Base-by-base conservation (phyloP, 2,329 filamentous ascomycete genomes). In the Magnaporthales sp. region DNA sequence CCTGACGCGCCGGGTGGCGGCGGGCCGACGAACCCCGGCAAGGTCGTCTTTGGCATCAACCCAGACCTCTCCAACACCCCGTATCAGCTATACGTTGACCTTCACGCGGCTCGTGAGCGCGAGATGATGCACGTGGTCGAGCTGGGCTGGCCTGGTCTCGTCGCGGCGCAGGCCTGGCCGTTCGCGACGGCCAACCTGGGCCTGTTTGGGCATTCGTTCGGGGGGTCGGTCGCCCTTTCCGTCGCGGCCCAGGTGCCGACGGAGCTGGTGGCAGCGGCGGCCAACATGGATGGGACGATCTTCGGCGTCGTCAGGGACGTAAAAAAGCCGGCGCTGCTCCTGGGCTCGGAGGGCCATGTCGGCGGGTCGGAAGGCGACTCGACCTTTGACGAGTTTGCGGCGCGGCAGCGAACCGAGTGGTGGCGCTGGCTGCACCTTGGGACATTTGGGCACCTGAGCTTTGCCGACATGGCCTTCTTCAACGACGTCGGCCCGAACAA, bases 401-500 rank as follows among this genome's bases (percentile, higher is more conserved):
- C 46, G 22, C 67, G 31, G 66, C 73, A 74, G 64, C n/a, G n/a
- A n/a, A 71, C 71, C 3, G 67, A 67, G 2, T 72, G 69, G 51
- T 67, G 67, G 66, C 64, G 72, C 27, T 30, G 63, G 24, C 22
- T 73, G 4, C 66, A 66, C 29, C 51, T 73, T 4, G 70, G 68
- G 10, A 71, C 69, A 1, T 67, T 70, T n/a, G 64, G 62, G 27
- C 71, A 74, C 27, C 66, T 56, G 4, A 71, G 73, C 46, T 73
- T 73, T 64, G 71, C 68, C 63, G 72, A 73, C 54, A 62, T 68
- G 19, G 68, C 70, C 1, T 72, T 90, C 56, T 74, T 70, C 70
- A 72, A 70, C 60, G 58, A 63, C 15, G 19, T 68, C 19, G 24
- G 66, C 2, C 58, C 67, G 5, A 60, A 24, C 2, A 31, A 4